Conservation (phyloP, 73 alveolate species). For the Paramecium sexaurelia region DNA sequence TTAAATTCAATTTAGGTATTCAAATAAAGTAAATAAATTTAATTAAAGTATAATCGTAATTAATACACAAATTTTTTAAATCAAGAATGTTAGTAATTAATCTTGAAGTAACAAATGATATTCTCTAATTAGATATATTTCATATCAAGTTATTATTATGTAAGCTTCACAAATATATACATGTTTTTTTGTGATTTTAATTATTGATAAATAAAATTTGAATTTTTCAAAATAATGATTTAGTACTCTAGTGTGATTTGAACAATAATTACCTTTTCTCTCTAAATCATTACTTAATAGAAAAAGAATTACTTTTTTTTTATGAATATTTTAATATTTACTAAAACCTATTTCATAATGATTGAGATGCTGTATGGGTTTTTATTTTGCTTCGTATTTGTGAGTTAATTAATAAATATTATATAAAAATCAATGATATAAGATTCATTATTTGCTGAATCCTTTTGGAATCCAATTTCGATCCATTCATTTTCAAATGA, state of each 20-base stretch:
- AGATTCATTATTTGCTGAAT: constrained; percentile 33
- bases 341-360: not conserved
- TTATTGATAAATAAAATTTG: not conserved
- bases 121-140: not conserved
- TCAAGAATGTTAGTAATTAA: not conserved
- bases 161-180: not conserved
- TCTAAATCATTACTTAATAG: too few species aligned
- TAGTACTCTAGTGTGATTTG: not conserved
- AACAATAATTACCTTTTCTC: not conserved
- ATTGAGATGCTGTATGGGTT: not conserved
- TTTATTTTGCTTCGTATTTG: not conserved
- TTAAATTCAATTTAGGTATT: not conserved
- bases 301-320: not conserved
- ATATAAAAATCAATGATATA: not conserved
- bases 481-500: not conserved
- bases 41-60: not conserved
- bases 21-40: not conserved
- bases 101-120: not conserved
- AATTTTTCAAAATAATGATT: not conserved
- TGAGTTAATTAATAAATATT: not conserved
- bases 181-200: not conserved
- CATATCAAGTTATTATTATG: not conserved
- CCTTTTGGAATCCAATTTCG: constrained; percentile 27
- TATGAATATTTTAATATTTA: not conserved
- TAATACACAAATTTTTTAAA: not conserved